Conservation (phyloP, 768 basidiomycete species). For the Hericium rajendrae region DNA sequence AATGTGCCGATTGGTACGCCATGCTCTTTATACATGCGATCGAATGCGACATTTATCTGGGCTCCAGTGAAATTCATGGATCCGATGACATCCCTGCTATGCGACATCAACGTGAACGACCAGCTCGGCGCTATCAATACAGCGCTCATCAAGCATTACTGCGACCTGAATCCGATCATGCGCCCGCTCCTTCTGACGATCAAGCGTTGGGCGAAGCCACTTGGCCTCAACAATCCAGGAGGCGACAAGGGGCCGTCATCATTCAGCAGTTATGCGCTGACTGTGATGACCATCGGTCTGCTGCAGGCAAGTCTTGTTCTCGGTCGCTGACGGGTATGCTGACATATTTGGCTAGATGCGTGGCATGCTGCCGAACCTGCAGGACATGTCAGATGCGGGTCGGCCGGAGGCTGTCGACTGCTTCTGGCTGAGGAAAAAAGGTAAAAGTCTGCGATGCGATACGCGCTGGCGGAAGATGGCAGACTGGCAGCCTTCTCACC, state of each 20-base stretch:
- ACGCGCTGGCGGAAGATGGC: constrained; percentile 5
- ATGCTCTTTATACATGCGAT: background rate
- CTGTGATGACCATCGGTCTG: constrained; percentile 51
- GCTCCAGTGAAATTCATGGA: constrained; percentile 43
- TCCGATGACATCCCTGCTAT: constrained; percentile 27
- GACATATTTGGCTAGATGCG: constrained; percentile 23
- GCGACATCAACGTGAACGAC: constrained; percentile 58
- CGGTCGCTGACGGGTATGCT: background rate
- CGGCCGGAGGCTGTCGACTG: constrained; percentile 6
- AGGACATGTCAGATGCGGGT: constrained; percentile 24
- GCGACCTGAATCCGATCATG: constrained; percentile 33
- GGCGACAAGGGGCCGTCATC: constrained; percentile 17
- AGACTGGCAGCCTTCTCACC: constrained; percentile 2
- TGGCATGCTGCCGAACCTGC: constrained; percentile 43
- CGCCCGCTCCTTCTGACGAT: constrained; percentile 35
- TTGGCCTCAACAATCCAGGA: constrained; percentile 39
- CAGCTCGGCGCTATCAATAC: constrained; percentile 47
- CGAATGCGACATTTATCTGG: background rate
- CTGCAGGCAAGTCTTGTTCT: constrained; percentile 38
- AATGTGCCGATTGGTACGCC: constrained; percentile 27
- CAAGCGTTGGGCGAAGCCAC: constrained; percentile 52
- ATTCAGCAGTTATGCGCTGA: constrained; percentile 55
- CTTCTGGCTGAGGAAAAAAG: constrained; percentile 25
- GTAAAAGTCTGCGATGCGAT: constrained; percentile 6
- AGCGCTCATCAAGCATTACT: constrained; percentile 41